These are phyloP conservation scores for Aspergillus viridinutans DNA, from an alignment of 2,329 filamentous ascomycete genomes.

Conservation along the genomic window DNA sequence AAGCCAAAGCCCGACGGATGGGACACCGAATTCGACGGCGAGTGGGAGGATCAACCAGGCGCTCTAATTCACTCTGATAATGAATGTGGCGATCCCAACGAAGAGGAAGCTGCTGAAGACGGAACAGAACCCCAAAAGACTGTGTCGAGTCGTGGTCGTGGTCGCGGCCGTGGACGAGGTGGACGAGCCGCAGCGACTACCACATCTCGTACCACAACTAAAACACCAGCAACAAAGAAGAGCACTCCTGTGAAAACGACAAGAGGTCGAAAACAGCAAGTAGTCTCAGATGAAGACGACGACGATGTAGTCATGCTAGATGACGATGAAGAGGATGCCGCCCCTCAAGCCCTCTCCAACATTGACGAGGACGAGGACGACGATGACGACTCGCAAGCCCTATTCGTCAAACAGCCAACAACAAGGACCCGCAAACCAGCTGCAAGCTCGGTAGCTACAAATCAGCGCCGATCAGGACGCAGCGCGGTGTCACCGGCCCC, in stretches of 20 bases:
- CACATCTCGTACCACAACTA: slow-evolving; percentile 30
- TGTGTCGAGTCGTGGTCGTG: slow-evolving; percentile 44
- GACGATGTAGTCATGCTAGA: slow-evolving; percentile 40
- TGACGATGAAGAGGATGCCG: slow-evolving; percentile 26
- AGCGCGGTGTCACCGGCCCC: slow-evolving; percentile 30
- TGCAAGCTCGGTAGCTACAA: slow-evolving; percentile 15
- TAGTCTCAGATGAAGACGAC: slow-evolving; percentile 38
- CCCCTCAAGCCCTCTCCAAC: slow-evolving; percentile 25
- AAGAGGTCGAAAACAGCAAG: slow-evolving; percentile 26
- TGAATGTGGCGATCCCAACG: slow-evolving; percentile 45
- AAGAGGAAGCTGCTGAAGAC: slow-evolving; percentile 46
- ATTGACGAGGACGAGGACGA: slow-evolving; percentile 28
- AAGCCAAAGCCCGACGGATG: slow-evolving; percentile 75
- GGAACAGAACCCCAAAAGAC: slow-evolving; percentile 39
- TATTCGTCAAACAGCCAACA: slow-evolving; percentile 40
- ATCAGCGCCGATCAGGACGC: slow-evolving; percentile 22
- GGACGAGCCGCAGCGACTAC: slow-evolving; percentile 41
- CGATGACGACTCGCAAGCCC: slow-evolving; percentile 36
- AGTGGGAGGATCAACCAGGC: slow-evolving; percentile 75
- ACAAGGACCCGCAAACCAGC: slow-evolving; percentile 22
- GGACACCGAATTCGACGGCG: slow-evolving; percentile 86
- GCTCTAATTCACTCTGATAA: slow-evolving; percentile 55
- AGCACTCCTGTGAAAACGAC: slow-evolving; percentile 15
- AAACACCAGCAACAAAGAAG: slow-evolving; percentile 27
- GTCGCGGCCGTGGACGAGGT: slow-evolving; percentile 45